These are phyloP conservation scores for Euphorbia lathyris DNA, from an alignment of 345 rosid genomes.

Conservation along the genomic window DNA sequence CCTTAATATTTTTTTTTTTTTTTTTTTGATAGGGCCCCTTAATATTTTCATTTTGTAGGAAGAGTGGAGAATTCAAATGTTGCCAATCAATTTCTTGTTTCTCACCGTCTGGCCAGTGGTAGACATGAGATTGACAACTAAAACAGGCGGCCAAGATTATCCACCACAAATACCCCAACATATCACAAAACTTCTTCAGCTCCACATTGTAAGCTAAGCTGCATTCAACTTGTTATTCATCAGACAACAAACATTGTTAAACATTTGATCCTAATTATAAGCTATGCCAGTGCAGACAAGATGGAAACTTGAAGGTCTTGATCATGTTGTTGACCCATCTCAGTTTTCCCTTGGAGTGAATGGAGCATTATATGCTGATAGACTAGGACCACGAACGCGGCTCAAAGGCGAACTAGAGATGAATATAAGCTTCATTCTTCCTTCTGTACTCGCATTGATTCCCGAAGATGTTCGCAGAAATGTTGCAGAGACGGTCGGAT, in stretches of 20 bases:
- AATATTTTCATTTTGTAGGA: constrained; percentile 55
- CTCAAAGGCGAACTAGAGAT: constrained; percentile 79
- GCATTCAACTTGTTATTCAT: neutral
- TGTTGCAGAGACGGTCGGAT: constrained; percentile 54
- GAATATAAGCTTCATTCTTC: constrained; percentile 69
- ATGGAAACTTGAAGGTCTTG: constrained; percentile 85
- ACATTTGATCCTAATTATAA: neutral
- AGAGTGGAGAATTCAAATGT: constrained; percentile 87
- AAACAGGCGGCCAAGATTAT: constrained; percentile 62
- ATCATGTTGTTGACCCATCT: constrained; percentile 50
- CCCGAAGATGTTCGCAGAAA: constrained; percentile 61
- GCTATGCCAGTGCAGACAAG: constrained; percentile 43
- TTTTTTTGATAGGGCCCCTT: too few species aligned
- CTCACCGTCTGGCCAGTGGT: constrained; percentile 73
- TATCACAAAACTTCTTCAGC: constrained; percentile 66
- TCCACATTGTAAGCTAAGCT: constrained; percentile 56
- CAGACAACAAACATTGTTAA: neutral
- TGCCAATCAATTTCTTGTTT: constrained; percentile 70
- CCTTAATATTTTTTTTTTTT: too few species aligned
- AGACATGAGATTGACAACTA: constrained; percentile 76
- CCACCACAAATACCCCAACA: constrained; percentile 57
- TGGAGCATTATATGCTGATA: constrained; percentile 64
- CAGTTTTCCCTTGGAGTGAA: constrained; percentile 61
- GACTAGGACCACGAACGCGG: constrained; percentile 43
- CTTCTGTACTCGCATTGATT: constrained; percentile 63